Conservation (phyloP, 306 rosid species). For the Senna tora region DNA sequence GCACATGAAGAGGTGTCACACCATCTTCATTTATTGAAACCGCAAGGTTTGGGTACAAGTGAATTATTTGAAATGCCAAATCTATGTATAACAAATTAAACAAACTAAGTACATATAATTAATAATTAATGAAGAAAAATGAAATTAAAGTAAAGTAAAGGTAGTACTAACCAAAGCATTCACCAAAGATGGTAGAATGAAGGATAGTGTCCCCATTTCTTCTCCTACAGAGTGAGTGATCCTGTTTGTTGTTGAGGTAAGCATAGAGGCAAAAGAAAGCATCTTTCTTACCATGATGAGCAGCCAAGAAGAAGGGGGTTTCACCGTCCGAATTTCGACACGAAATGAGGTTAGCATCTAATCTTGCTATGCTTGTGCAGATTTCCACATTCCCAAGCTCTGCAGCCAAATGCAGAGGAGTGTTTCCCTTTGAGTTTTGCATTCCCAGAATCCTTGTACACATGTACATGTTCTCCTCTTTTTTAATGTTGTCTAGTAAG, state of each 20-base stretch:
- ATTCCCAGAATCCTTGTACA: conserved; percentile 10
- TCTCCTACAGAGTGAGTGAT: conserved; percentile 17
- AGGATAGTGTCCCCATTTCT: conserved; percentile 49
- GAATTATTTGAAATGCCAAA: conserved; percentile 48
- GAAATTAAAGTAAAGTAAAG: no score
- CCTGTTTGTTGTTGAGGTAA: conserved; percentile 10
- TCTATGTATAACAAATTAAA: conserved; percentile 49
- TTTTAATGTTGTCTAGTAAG: conserved; percentile 32
- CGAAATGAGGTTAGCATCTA: conserved; percentile 35
- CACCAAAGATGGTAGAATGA: conserved; percentile 48
- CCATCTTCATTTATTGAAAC: conserved; percentile 40
- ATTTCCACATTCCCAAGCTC: conserved; percentile 47
- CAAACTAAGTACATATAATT: no score
- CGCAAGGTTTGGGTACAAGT: conserved; percentile 41
- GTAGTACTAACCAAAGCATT: conserved; percentile 51
- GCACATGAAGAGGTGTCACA: conserved; percentile 47
- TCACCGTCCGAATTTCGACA: conserved; percentile 36
- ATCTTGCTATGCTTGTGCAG: conserved; percentile 39
- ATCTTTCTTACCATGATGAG: conserved; percentile 44
- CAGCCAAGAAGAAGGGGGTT: conserved; percentile 54
- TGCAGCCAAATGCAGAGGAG: conserved; percentile 53
- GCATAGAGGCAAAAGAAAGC: conserved; percentile 43
- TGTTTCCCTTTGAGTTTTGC: conserved; percentile 48
- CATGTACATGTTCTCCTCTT: conserved; percentile 23
- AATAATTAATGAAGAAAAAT: no score